Conservation (phyloP, 192 early-diverging fungal species). For the Geosiphon pyriformis region DNA sequence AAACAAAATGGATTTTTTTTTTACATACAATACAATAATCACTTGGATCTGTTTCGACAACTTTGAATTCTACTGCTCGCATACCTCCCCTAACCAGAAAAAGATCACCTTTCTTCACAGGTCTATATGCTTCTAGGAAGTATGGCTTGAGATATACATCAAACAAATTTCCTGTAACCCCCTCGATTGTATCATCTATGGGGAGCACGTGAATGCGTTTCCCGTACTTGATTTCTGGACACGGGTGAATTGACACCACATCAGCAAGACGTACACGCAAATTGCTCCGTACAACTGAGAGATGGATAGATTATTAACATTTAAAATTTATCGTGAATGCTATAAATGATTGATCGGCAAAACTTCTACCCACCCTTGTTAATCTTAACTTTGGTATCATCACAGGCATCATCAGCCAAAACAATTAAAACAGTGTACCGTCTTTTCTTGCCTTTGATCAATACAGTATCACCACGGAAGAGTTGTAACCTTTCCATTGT, state of each 20-base stretch:
- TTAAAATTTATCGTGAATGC: neutral
- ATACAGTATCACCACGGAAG: constrained; percentile 93
- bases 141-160: constrained; percentile 98
- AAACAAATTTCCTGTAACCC: constrained; percentile 95
- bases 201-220: constrained; percentile 95
- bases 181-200: constrained; percentile 97
- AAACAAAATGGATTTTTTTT: neutral
- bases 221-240: constrained; percentile 96
- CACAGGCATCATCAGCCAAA: constrained; percentile 85
- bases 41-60: constrained; percentile 90
- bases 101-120: constrained; percentile 89
- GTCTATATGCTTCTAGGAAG: constrained; percentile 96
- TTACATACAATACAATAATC: constrained; percentile 92
- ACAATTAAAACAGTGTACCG: constrained; percentile 95
- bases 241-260: constrained; percentile 91
- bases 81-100: constrained; percentile 95
- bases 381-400: constrained; percentile 88
- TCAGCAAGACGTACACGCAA: constrained; percentile 93
- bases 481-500: constrained; percentile 91
- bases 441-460: constrained; percentile 98
- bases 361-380: constrained; percentile 62
- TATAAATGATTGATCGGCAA: too few species aligned
- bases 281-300: constrained; percentile 85
- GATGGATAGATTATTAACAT: neutral
- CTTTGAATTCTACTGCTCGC: constrained; percentile 98